These are phyloP conservation scores for Microcyclospora tardicrescens DNA, from an alignment of 2,329 filamentous ascomycete species.

Conservation along the genomic window DNA sequence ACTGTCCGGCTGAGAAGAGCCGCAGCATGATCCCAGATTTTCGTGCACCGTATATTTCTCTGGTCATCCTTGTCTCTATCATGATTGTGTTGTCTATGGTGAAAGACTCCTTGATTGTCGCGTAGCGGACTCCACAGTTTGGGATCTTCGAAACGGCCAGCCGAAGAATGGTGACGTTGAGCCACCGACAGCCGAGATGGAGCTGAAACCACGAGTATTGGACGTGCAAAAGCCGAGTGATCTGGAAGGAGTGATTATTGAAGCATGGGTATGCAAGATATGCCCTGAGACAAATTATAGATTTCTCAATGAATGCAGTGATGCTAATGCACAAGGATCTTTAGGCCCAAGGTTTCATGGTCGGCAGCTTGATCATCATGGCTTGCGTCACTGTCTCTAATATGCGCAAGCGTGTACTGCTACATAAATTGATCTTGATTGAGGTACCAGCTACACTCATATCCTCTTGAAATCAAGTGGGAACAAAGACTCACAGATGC, in stretches of 20 bases:
- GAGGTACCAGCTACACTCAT: conserved; percentile 23
- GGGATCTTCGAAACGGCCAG: too few species aligned
- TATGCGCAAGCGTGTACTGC: conserved; percentile 33
- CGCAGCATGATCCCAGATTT: too few species aligned
- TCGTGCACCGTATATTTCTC: too few species aligned
- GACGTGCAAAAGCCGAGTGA: conserved; percentile 16
- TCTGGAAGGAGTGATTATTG: conserved; percentile 13
- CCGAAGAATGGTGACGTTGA: too few species aligned
- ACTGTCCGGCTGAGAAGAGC: too few species aligned
- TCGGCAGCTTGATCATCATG: conserved; percentile 34
- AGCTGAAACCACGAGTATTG: conserved; percentile 6
- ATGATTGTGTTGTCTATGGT: too few species aligned
- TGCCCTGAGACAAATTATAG: neutral
- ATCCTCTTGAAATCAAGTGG: neutral
- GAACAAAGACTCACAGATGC: neutral
- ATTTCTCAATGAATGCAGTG: neutral
- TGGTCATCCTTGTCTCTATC: too few species aligned
- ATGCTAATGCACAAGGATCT: neutral
- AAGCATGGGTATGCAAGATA: conserved; percentile 15
- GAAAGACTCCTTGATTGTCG: too few species aligned
- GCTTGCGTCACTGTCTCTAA: conserved; percentile 35
- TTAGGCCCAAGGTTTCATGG: conserved; percentile 16
- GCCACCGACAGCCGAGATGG: neutral
- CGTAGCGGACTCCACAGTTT: too few species aligned
- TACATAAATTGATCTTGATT: conserved; percentile 40